phyloP scores from a whole-genome alignment of 257 asterid genomes.

The Solanum phureja region DNA sequence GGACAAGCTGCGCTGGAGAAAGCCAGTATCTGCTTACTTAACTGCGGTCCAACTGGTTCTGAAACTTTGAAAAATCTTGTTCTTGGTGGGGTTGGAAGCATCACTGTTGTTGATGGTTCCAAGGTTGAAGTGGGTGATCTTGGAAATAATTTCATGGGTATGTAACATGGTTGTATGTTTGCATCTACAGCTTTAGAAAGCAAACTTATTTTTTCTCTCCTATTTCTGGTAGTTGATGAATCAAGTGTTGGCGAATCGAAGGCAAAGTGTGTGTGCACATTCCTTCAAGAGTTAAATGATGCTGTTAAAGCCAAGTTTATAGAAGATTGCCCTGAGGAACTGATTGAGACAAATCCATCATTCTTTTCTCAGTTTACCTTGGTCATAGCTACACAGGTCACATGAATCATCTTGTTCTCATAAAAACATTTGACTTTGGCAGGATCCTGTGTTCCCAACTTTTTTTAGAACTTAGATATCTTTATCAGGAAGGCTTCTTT shows the following conservation, averaged over 20 bases:
- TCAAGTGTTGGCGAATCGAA: constrained; percentile 82
- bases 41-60: constrained; percentile 97
- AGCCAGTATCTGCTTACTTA: constrained; percentile 87
- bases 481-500: neutral
- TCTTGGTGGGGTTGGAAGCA: constrained; percentile 96
- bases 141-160: constrained; percentile 92
- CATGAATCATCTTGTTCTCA: neutral
- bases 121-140: constrained; percentile 91
- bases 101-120: constrained; percentile 90
- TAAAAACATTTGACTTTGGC: neutral
- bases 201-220: neutral
- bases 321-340: constrained; percentile 68
- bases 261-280: constrained; percentile 85
- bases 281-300: constrained; percentile 93
- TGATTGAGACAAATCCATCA: constrained; percentile 68
- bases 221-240: constrained; percentile 51
- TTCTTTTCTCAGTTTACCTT: constrained; percentile 89
- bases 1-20: constrained; percentile 97
- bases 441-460: neutral
- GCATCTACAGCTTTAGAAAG: neutral
- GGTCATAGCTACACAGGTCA: constrained; percentile 28
- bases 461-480: constrained; percentile 5
- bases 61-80: constrained; percentile 90
- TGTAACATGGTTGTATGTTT: neutral
- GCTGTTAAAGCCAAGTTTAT: constrained; percentile 89